Percentiles rank a stretch among this genome's conserved stretches.
These are phyloP conservation scores for Austroboletus olivaceoglutinosus DNA, from an alignment of 1,284 basidiomycete genomes.

Conservation along the genomic window DNA sequence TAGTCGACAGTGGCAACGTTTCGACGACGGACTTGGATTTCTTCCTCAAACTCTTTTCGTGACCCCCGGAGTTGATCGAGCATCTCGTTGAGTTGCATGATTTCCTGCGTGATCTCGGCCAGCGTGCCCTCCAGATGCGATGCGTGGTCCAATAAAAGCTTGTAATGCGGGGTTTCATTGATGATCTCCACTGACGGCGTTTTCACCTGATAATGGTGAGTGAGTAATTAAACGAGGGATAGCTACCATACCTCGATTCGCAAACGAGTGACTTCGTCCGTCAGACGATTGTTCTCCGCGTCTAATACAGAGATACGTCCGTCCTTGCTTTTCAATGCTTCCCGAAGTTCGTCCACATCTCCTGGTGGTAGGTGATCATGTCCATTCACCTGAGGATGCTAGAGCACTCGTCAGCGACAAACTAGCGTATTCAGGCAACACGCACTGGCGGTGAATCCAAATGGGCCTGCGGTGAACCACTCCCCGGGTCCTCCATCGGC, in stretches of 20 bases:
- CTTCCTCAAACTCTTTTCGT: slow-evolving; percentile 49
- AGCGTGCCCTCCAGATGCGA: slow-evolving; percentile 41
- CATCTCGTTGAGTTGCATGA: slow-evolving; percentile 41
- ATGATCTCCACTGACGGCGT: slow-evolving; percentile 46
- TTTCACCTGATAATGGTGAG: slow-evolving; percentile 39
- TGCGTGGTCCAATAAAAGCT: slow-evolving; percentile 45
- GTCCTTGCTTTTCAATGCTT: slow-evolving; percentile 39
- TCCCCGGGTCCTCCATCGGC: slow-evolving; percentile 43
- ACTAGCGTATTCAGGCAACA: slow-evolving; percentile 36
- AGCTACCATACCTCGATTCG: slow-evolving; percentile 44
- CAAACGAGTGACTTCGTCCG: slow-evolving; percentile 40
- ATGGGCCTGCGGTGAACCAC: slow-evolving; percentile 15
- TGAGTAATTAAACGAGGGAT: background rate
- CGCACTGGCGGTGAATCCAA: slow-evolving; percentile 59
- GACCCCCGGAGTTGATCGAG: slow-evolving; percentile 37
- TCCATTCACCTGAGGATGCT: slow-evolving; percentile 28
- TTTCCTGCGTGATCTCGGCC: slow-evolving; percentile 39
- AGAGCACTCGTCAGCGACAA: slow-evolving; percentile 5
- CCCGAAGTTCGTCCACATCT: slow-evolving; percentile 40
- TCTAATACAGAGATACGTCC: slow-evolving; percentile 39
- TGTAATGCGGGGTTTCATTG: slow-evolving; percentile 48
- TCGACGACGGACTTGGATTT: slow-evolving; percentile 39
- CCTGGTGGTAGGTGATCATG: slow-evolving; percentile 23
- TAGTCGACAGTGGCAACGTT: slow-evolving; percentile 6
- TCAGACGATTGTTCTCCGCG: slow-evolving; percentile 42